A percentile compares a stretch with the other conserved stretches of the same genome.
phyloP scores from a whole-genome alignment of 805 yeast species.

The Candida quercuum region DNA sequence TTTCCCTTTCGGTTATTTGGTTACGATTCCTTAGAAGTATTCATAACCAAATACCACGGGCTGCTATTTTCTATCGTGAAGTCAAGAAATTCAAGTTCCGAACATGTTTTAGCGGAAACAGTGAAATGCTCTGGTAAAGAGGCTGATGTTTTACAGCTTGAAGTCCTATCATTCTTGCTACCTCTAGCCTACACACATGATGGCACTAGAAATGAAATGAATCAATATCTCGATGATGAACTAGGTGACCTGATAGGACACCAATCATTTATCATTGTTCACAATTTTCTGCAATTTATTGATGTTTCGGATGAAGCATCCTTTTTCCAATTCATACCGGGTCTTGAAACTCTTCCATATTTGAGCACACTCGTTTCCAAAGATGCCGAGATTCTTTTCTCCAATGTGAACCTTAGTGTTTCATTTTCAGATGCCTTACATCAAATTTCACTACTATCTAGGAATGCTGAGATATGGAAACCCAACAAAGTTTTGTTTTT shows the following conservation, averaged over 20 bases:
- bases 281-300: conserved; percentile 32
- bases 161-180: conserved; percentile 33
- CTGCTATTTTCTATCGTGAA: conserved; percentile 35
- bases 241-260: conserved; percentile 5
- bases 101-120: neutral
- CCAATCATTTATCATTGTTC: conserved; percentile 28
- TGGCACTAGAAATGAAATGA: conserved; percentile 33
- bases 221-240: conserved; percentile 17
- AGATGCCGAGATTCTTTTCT: conserved; percentile 6
- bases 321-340: conserved; percentile 13
- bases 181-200: conserved; percentile 38
- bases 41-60: conserved; percentile 23
- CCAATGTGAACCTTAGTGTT: conserved; percentile 5
- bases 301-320: conserved; percentile 32
- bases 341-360: neutral
- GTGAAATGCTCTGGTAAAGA: neutral
- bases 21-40: conserved; percentile 1
- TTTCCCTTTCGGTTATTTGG: conserved; percentile 13
- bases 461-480: conserved; percentile 29
- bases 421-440: conserved; percentile 12
- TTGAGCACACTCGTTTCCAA: conserved; percentile 2
- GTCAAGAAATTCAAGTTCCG: conserved; percentile 10
- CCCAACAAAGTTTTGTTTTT: conserved; percentile 32
- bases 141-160: conserved; percentile 22
- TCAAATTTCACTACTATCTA: conserved; percentile 7